Base-by-base conservation (phyloP, 306 rosid species). In the Pterocarpus santalinus region DNA sequence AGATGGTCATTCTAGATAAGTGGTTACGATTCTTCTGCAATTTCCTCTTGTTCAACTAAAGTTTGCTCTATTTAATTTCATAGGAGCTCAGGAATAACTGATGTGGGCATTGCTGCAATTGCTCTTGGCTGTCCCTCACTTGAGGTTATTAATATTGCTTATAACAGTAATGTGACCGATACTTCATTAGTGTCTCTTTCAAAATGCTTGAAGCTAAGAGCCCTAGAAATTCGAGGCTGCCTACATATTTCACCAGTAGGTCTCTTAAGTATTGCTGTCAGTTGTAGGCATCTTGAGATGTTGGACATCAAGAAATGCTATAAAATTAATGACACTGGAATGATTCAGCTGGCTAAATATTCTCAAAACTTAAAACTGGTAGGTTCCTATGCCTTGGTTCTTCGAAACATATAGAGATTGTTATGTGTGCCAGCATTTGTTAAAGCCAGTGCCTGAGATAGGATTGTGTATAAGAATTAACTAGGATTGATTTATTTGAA, bases 211-310 rank as follows among this genome's bases (percentile, higher is more conserved):
- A 82, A 79, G 80, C 73, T 92, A 53, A 85, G 79, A 80, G 80
- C 44, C 14, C 87, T 92, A 41, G 97, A 90, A 81, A 71, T 90
- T 72, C 83, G 93, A 83, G 95, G 83, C 53, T 90, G 97, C 73
- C 65, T 83, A 5, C 36, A 49, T 60, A 78, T 90, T 79, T 86
- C 95, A 11, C 77, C 85, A 2, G 82, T 15, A n/a, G 97, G 97
- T 43, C 79, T 92, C 69, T 86, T 87, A 69, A 85, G 82, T 53
- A 72, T 92, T 62, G 86, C 89, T 52, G 72, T 49, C 76, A 85
- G 79, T 70, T 92, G 95, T 81, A 85, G 82, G 88, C 82, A 86
- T 82, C 93, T 92, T 36, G 72, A 82, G 39, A 77, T 35, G 5
- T 80, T 90, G 66, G 95, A 90, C 79, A 86, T 90, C 70, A 88